phyloP scores from a whole-genome alignment of 2,329 filamentous ascomycete species.

The Stemphylium vesicarium region DNA sequence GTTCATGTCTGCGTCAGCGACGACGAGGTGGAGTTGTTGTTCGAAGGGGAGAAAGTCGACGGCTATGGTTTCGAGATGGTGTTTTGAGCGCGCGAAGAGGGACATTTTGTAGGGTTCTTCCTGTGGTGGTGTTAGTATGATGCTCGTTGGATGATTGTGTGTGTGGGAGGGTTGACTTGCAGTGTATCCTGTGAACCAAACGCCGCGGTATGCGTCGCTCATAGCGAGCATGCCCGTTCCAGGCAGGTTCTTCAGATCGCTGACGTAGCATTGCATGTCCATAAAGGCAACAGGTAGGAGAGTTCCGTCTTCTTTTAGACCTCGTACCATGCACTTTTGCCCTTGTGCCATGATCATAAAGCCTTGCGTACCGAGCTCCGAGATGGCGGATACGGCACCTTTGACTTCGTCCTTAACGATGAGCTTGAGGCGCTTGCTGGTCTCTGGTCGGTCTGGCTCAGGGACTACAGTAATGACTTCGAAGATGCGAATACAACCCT shows the following conservation, averaged over 20 bases:
- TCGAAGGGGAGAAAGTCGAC: conserved; percentile 90
- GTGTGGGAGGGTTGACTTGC: conserved; percentile 46
- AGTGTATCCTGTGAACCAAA: conserved; percentile 96
- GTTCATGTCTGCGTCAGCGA: conserved; percentile 83
- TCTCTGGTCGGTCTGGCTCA: conserved; percentile 83
- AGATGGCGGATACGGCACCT: conserved; percentile 86
- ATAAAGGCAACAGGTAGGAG: conserved; percentile 94
- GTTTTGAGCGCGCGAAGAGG: conserved; percentile 85
- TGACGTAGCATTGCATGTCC: conserved; percentile 95
- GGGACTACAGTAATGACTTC: conserved; percentile 92
- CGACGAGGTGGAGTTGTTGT: conserved; percentile 80
- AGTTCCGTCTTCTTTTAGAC: conserved; percentile 92
- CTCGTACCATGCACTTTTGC: conserved; percentile 96
- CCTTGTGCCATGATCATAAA: conserved; percentile 91
- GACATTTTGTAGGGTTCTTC: conserved; percentile 97
- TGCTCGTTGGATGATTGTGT: no score
- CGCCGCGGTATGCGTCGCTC: conserved; percentile 87
- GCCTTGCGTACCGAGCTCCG: conserved; percentile 83
- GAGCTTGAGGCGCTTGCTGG: conserved; percentile 82
- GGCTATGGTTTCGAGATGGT: conserved; percentile 76
- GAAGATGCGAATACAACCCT: conserved; percentile 86
- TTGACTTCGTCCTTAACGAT: conserved; percentile 90
- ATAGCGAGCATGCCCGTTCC: conserved; percentile 86
- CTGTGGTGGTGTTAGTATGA: conserved; percentile 40
- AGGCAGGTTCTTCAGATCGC: conserved; percentile 80